phyloP scores from a whole-genome alignment of 2,329 filamentous ascomycete genomes.

The Chaetomium strumarium region DNA sequence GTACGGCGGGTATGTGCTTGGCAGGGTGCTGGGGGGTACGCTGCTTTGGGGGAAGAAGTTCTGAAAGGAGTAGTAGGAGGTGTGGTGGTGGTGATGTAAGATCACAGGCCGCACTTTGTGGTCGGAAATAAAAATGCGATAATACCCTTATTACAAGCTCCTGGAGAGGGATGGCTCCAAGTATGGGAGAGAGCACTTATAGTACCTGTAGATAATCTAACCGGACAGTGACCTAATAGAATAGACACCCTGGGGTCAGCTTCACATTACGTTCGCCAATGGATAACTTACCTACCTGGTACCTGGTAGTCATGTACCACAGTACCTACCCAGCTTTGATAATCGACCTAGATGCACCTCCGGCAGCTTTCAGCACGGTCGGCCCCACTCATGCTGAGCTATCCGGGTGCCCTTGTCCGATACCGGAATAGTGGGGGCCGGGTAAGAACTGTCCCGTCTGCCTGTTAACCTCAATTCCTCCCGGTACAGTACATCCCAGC shows the following conservation, averaged over 20 bases:
- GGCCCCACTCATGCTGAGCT: constrained; percentile 12
- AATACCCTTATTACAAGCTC: no score
- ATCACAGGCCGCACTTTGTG: no score
- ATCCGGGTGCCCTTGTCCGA: constrained; percentile 10
- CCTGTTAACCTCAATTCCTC: not conserved
- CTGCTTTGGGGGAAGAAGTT: constrained; percentile 43
- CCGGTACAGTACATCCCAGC: not conserved
- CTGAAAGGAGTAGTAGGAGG: constrained; percentile 6
- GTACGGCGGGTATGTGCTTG: constrained; percentile 71
- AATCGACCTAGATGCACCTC: not conserved
- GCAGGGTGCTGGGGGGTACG: constrained; percentile 56
- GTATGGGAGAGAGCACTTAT: no score
- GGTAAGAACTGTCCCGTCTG: not conserved
- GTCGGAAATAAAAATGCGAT: not conserved
- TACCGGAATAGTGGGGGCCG: constrained; percentile 14
- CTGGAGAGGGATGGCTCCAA: no score
- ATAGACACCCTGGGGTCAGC: no score
- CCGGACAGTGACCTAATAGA: no score
- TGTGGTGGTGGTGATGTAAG: not conserved
- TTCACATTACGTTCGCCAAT: no score
- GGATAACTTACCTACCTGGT: no score
- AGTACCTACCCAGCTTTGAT: no score
- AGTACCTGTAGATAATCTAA: no score
- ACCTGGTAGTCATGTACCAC: no score
- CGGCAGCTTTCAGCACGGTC: not conserved